phyloP scores from a whole-genome alignment of 108 stramenopile species.

The Epipyxis sp. region DNA sequence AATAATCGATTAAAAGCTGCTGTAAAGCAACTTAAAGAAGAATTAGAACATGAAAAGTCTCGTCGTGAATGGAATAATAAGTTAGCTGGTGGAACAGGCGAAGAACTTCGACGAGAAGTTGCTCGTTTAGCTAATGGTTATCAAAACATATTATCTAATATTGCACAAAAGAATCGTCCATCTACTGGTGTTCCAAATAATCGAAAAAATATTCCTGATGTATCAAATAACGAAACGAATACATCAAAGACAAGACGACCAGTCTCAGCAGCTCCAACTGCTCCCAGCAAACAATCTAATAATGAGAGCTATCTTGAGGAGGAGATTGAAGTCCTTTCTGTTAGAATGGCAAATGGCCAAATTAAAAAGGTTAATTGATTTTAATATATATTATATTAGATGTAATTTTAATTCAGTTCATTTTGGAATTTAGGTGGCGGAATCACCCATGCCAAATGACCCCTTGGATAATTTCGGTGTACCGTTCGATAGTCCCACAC shows the following conservation, averaged over 20 bases:
- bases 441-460: too few relatives aligned
- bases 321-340: not conserved
- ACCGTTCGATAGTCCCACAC: too few relatives aligned
- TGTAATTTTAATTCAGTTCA: too few relatives aligned
- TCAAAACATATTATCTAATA: conserved; percentile 11
- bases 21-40: conserved; percentile 8
- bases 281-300: not conserved
- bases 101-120: not conserved
- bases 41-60: not conserved
- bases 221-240: not conserved
- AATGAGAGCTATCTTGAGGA: not conserved
- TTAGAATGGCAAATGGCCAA: not conserved
- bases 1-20: not conserved
- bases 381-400: too few relatives aligned
- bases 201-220: not conserved
- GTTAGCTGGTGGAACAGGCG: conserved; percentile 9
- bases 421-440: too few relatives aligned
- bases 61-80: conserved; percentile 15
- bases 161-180: not conserved
- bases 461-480: too few relatives aligned
- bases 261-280: not conserved
- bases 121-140: not conserved
- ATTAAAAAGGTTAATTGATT: too few relatives aligned
- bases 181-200: not conserved
- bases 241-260: not conserved